Base-by-base conservation (phyloP, 495 filamentous ascomycete species). In the Penicillium pulvis region DNA sequence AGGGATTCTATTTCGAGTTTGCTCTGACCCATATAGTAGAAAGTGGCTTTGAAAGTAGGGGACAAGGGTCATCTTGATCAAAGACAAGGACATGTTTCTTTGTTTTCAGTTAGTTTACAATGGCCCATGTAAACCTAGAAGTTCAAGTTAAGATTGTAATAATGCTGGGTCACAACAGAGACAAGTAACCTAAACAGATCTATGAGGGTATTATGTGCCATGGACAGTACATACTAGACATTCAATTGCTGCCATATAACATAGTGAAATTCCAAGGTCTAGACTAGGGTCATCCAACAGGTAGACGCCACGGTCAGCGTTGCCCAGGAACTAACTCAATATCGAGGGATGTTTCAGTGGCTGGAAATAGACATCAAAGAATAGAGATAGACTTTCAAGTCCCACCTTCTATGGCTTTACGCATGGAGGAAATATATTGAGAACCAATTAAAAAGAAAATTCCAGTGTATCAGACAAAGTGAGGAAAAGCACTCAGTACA, bases 401-500 rank as follows among this genome's bases (percentile, higher is more conserved):
- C 20, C 20, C 20, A 23, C 1, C 20, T 23, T 23, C 64, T 72
- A 63, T 64, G 59, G 65, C 61, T 64, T 64, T 17, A n/a, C 19
- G 9, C 9, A 14, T 17, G 17, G 35, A 28, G 3, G 3, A 41
- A 31, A 54, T 17, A 43, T 3, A 68, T 67, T 35, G n/a, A 67
- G 41, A 59, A 61, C 58, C 56, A 61, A 66, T 70, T 61, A 72
- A 69, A 69, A 69, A 28, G 46, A 35, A 62, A 74, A 60, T 63
- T 60, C 48, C 62, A 67, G 63, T 72, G 67, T 72, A 71, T 72
- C 66, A 72, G 53, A 70, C 61, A 73, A 74, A 70, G 60, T 64
- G 62, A 66, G 58, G 43, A 61, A 68, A 70, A 68, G 68, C 49
- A 67, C 70, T 76, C 73, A 77, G 71, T 73, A 67, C 71, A 71